phyloP scores from a whole-genome alignment of 208 protist species.

The Acanthamoeba lenticulata region DNA sequence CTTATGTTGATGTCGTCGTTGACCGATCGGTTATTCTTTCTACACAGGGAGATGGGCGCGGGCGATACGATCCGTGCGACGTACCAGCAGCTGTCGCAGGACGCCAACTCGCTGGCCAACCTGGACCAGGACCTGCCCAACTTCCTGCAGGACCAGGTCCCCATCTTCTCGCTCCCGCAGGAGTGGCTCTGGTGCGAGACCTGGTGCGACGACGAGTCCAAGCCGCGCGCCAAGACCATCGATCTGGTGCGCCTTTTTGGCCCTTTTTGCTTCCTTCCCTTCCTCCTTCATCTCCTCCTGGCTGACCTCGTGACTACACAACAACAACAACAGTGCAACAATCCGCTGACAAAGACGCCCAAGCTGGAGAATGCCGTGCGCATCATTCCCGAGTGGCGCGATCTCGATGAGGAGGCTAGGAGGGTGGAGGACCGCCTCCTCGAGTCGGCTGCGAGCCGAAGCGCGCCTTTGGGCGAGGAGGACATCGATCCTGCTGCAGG shows the following conservation, averaged over 20 bases:
- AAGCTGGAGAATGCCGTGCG: constrained; percentile 93
- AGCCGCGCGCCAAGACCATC: constrained; percentile 96
- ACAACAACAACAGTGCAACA: constrained; percentile 97
- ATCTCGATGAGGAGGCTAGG: constrained; percentile 88
- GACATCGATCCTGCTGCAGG: too few species aligned
- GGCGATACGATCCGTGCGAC: constrained; percentile 93
- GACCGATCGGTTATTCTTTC: not conserved
- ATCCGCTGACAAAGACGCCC: constrained; percentile 95
- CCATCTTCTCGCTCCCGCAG: constrained; percentile 96
- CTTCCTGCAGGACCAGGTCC: constrained; percentile 93
- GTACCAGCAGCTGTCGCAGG: constrained; percentile 91
- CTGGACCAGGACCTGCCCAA: constrained; percentile 97
- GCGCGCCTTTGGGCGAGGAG: too few species aligned
- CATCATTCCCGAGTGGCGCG: constrained; percentile 93
- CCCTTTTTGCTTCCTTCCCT: too few species aligned
- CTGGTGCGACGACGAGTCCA: constrained; percentile 95
- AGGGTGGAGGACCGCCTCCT: constrained; percentile 65
- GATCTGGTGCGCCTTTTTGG: constrained; percentile 93
- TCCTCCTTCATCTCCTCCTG: not conserved
- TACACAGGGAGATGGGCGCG: constrained; percentile 86
- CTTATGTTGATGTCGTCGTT: not conserved
- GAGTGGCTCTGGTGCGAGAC: constrained; percentile 99
- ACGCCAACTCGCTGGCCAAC: constrained; percentile 92
- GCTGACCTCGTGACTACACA: too few species aligned
- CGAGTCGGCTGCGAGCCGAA: too few species aligned